Conservation (phyloP, 225 moss, liverwort and hornwort genomes). For the Anthoceros angustus region DNA sequence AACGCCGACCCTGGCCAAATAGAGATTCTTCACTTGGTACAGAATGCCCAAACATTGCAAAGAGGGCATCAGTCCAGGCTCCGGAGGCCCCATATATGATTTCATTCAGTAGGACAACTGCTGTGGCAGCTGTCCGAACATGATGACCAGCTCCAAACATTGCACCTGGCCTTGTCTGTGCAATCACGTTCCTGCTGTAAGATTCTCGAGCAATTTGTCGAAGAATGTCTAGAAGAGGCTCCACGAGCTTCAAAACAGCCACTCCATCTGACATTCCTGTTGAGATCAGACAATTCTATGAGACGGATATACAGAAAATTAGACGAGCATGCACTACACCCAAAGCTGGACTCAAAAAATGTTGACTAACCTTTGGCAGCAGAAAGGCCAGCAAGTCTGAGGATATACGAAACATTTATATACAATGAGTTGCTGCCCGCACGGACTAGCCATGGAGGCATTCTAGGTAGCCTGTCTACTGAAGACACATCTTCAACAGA, state of each 20-base stretch:
- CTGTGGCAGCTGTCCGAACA: constrained; percentile 52
- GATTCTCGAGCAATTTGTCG: constrained; percentile 37
- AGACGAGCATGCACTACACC: constrained; percentile 9
- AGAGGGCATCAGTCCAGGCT: constrained; percentile 42
- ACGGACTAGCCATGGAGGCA: constrained; percentile 67
- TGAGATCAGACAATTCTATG: background rate
- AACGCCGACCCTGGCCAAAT: background rate
- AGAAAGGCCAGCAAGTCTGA: constrained; percentile 76
- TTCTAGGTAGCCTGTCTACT: constrained; percentile 54
- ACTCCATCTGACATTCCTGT: constrained; percentile 51
- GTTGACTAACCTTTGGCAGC: constrained; percentile 41
- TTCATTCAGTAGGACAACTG: constrained; percentile 67
- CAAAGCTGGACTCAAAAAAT: background rate
- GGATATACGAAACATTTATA: constrained; percentile 41
- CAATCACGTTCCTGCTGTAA: background rate
- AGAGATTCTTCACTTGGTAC: background rate
- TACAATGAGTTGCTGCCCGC: constrained; percentile 42
- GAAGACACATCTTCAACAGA: constrained; percentile 17
- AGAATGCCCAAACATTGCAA: constrained; percentile 29
- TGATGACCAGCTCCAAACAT: constrained; percentile 3
- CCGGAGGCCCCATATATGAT: constrained; percentile 75
- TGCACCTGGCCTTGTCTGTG: constrained; percentile 27
- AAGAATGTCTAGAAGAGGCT: constrained; percentile 41
- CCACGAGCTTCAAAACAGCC: constrained; percentile 46
- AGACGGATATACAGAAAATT: background rate